Evolutionary conservation across 148 eudicot genomes (phyloP), one percentile per base, ranked within the genome.

Genomic region (Camellia sinensis): DNA sequence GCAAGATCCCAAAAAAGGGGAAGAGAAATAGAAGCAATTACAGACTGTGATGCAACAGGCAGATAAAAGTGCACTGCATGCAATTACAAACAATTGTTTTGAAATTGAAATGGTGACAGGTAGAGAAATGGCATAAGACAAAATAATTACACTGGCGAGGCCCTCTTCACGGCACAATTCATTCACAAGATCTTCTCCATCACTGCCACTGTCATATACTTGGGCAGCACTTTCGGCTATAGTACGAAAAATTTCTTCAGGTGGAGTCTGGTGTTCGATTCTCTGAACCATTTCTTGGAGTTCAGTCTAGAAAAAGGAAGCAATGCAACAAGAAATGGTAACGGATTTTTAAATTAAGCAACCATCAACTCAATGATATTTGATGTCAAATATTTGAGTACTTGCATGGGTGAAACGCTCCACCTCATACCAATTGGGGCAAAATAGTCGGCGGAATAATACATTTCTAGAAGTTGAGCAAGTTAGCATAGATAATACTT

Each of bases 251-350:
- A 88, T 77, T 61, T 82, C 89, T 45, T 45, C 64, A 12, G 87
- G 81, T 17, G 90, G 72, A 76, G 74, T 78, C 67, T 73, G 82
- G 12, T 84, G 59, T 84, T 78, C 85, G 64, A 88, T 80, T 82
- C 84, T 82, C 85, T 82, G 82, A 75, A 76, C 82, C 57, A 86
- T 82, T 59, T 71, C 71, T 67, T 68, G 80, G 40, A 86, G 87
- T 72, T 84, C 83, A 80, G 84, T 78, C 89, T 86, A 53, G 54
- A 68, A 37, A 53, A 10, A 57, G 54, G 74, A 57, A 67, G 40
- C 69, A 63, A 37, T 78, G 65, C 52, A 67, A 67, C n/a, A n/a
- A 53, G 12, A 54, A 67, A 67, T n/a, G n/a, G n/a, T 7, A 18
- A 67, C 52, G 12, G 29, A 9, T 29, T 48, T 48, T 50, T 11